These are phyloP conservation scores for Phytopythium cucurbitacearum DNA, from an alignment of 352 stramenopile genomes.

Conservation along the genomic window DNA sequence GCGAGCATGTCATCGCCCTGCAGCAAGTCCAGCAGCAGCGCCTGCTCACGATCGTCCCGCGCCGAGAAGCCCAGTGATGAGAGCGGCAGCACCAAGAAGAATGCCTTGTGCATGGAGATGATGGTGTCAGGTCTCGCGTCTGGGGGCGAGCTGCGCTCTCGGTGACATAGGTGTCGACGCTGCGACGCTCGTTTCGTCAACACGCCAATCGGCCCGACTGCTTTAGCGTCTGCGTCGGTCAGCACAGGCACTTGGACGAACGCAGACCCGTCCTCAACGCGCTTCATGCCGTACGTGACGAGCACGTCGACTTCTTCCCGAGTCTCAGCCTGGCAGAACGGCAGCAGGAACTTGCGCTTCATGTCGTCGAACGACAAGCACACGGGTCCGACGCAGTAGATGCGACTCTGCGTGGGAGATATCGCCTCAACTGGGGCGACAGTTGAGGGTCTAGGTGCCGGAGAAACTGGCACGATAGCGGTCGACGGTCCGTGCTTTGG, in stretches of 20 bases:
- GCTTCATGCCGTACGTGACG: slow-evolving; percentile 38
- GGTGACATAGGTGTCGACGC: slow-evolving; percentile 33
- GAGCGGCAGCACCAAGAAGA: slow-evolving; percentile 42
- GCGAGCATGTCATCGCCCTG: slow-evolving; percentile 19
- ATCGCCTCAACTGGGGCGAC: slow-evolving; percentile 4
- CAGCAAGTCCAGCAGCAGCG: slow-evolving; percentile 26
- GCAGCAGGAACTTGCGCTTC: slow-evolving; percentile 61
- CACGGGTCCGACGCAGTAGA: slow-evolving; percentile 44
- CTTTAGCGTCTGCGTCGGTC: slow-evolving; percentile 6
- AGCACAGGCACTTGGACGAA: slow-evolving; percentile 9
- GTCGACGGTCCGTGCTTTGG: slow-evolving; percentile 1
- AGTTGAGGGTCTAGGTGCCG: slow-evolving; percentile 8
- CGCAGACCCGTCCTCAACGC: not conserved
- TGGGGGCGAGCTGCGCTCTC: slow-evolving; percentile 31
- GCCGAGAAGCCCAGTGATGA: slow-evolving; percentile 30
- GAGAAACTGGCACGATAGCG: not conserved
- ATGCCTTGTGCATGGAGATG: slow-evolving; percentile 40
- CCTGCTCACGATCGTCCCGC: slow-evolving; percentile 16
- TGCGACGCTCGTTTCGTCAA: slow-evolving; percentile 30
- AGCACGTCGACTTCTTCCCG: slow-evolving; percentile 36
- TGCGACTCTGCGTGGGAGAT: slow-evolving; percentile 10
- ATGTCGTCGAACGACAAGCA: slow-evolving; percentile 71
- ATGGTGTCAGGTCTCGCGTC: slow-evolving; percentile 26
- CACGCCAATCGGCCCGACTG: not conserved
- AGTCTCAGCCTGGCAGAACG: slow-evolving; percentile 43